Conservation (phyloP, 2,329 filamentous ascomycete species). For the Fusarium coicis region DNA sequence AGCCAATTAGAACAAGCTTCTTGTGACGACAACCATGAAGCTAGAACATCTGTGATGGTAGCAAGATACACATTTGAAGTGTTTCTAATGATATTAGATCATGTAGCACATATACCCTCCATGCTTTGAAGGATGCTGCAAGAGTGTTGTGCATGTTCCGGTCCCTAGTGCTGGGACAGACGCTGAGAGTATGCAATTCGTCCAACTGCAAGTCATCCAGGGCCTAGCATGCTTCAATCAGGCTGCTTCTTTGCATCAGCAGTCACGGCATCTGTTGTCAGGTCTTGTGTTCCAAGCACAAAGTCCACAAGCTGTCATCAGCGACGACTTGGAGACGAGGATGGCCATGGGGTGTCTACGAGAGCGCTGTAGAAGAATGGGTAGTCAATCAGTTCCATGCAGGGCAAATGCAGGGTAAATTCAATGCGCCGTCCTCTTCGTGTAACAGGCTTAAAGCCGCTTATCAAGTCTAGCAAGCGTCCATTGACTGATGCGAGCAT, state of each 20-base stretch:
- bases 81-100: neutral
- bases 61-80: neutral
- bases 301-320: neutral
- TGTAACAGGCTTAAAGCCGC: fast-evolving
- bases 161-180: neutral
- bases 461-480: neutral
- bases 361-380: neutral
- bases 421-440: fast-evolving
- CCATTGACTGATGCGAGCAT: neutral
- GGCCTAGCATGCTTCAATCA: fast-evolving
- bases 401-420: fast-evolving
- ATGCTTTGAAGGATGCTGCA: too few species aligned
- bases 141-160: neutral
- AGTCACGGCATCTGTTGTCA: fast-evolving
- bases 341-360: neutral
- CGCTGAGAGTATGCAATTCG: neutral
- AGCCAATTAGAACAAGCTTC: neutral
- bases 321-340: neutral
- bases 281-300: too few species aligned
- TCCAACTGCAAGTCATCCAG: neutral
- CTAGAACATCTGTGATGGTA: too few species aligned
- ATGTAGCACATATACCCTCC: neutral
- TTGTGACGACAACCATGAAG: neutral
- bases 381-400: fast-evolving
- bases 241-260: fast-evolving